phyloP scores from a whole-genome alignment of 176 grass and related monocot genomes.

The Lolium multiflorum region DNA sequence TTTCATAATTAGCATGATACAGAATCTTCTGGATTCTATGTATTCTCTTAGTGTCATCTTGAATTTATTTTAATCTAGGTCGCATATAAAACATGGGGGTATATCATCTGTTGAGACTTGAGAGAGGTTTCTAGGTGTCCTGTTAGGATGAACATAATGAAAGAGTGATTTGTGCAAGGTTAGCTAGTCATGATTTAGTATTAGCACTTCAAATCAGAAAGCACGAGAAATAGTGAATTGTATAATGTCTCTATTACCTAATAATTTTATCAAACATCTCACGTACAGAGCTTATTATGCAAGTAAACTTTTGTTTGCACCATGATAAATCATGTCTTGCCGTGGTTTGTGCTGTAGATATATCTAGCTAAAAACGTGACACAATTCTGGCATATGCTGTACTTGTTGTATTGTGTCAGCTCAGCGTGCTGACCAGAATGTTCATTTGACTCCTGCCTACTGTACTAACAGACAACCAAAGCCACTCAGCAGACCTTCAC shows the following conservation, averaged over 20 bases:
- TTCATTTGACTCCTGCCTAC: neutral
- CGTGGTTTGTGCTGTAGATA: neutral
- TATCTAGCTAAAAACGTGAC: constrained; percentile 8
- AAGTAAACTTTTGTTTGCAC: constrained; percentile 2
- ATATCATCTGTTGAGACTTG: constrained; percentile 25
- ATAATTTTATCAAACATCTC: constrained; percentile 27
- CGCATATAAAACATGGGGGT: neutral
- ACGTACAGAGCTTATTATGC: neutral
- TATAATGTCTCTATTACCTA: neutral
- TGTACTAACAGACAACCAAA: neutral
- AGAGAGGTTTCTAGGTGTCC: neutral
- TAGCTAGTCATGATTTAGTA: constrained; percentile 22
- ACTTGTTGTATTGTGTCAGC: neutral
- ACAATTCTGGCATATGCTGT: neutral
- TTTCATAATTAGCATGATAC: constrained; percentile 19
- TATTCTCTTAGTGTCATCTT: constrained; percentile 1
- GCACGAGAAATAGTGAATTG: neutral
- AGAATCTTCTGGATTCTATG: constrained; percentile 2
- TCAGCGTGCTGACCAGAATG: neutral
- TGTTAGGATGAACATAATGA: constrained; percentile 23
- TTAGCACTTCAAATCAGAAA: constrained; percentile 9
- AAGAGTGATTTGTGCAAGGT: neutral
- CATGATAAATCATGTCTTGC: constrained; percentile 8
- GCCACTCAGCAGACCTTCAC: constrained; percentile 10
- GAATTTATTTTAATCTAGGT: constrained; percentile 7